These are phyloP conservation scores for Darksidea phi DNA, from an alignment of 495 filamentous ascomycete species.

Conservation along the genomic window DNA sequence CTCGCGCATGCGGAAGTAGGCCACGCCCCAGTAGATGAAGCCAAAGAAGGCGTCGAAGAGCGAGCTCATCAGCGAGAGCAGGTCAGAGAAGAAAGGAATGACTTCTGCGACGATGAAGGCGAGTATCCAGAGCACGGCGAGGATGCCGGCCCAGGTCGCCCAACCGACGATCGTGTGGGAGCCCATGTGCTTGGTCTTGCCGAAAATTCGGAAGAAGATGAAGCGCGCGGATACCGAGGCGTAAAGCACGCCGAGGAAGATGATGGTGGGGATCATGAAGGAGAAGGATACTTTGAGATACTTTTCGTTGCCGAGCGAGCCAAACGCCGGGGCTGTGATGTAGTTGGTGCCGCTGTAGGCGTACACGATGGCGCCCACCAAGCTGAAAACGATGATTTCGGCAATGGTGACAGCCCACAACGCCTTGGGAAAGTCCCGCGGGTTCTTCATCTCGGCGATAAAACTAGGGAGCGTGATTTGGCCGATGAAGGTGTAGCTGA, in stretches of 20 bases:
- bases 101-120: constrained; percentile 86
- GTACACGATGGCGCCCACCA: constrained; percentile 74
- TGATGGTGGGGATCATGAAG: constrained; percentile 89
- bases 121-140: constrained; percentile 68
- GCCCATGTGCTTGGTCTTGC: constrained; percentile 70
- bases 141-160: constrained; percentile 71
- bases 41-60: constrained; percentile 92
- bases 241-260: constrained; percentile 85
- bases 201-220: constrained; percentile 76
- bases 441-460: constrained; percentile 88
- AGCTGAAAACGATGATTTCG: constrained; percentile 76
- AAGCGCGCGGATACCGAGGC: constrained; percentile 85
- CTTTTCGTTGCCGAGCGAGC: constrained; percentile 64
- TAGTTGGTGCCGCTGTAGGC: constrained; percentile 82
- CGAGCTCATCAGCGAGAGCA: constrained; percentile 82
- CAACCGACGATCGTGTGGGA: constrained; percentile 80
- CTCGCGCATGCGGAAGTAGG: constrained; percentile 77
- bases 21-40: constrained; percentile 91
- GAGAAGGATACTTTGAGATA: constrained; percentile 84
- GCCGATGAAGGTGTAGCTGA: constrained; percentile 88
- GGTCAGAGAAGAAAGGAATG: constrained; percentile 85
- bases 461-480: constrained; percentile 89
- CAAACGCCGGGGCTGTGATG: constrained; percentile 77
- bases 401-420: constrained; percentile 83
- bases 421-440: constrained; percentile 83